Evolutionary conservation across 495 filamentous ascomycete genomes (phyloP).

Genomic region (Aspergillus saccharolyticus): DNA sequence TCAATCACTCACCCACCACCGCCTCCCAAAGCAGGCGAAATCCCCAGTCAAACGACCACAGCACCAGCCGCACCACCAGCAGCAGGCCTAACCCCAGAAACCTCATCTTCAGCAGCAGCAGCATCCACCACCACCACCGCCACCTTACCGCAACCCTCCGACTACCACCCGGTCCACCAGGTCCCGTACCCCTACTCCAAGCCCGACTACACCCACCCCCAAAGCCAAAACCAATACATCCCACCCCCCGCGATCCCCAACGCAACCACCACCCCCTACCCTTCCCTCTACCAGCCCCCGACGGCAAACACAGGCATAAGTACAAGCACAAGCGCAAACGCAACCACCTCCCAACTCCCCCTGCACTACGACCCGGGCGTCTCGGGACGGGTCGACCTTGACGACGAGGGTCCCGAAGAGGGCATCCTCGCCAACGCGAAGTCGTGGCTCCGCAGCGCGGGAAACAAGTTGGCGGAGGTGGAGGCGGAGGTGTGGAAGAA

Average conservation of each 20-base stretch:
- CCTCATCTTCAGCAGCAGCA: constrained; percentile 8
- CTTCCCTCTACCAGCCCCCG: constrained; percentile 52
- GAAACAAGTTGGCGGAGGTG: constrained; percentile 55
- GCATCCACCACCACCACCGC: constrained; percentile 38
- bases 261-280: constrained; percentile 37
- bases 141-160: constrained; percentile 35
- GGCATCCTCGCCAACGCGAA: constrained; percentile 52
- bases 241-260: constrained; percentile 23
- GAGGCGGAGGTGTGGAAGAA: constrained; percentile 69
- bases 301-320: constrained; percentile 2
- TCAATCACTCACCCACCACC: constrained; percentile 35
- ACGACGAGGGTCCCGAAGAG: constrained; percentile 34
- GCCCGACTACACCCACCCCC: constrained; percentile 22
- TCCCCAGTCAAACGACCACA: constrained; percentile 20
- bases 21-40: constrained; percentile 50
- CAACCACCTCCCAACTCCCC: constrained; percentile 14
- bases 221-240: constrained; percentile 5
- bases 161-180: constrained; percentile 37
- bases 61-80: constrained; percentile 20
- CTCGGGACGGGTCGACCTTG: constrained; percentile 11
- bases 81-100: neutral
- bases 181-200: constrained; percentile 31
- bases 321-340: neutral
- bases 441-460: constrained; percentile 57
- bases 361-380: constrained; percentile 19